These are phyloP conservation scores for Sporisorium exsertum DNA, from an alignment of 1,284 basidiomycete species.

Conservation along the genomic window DNA sequence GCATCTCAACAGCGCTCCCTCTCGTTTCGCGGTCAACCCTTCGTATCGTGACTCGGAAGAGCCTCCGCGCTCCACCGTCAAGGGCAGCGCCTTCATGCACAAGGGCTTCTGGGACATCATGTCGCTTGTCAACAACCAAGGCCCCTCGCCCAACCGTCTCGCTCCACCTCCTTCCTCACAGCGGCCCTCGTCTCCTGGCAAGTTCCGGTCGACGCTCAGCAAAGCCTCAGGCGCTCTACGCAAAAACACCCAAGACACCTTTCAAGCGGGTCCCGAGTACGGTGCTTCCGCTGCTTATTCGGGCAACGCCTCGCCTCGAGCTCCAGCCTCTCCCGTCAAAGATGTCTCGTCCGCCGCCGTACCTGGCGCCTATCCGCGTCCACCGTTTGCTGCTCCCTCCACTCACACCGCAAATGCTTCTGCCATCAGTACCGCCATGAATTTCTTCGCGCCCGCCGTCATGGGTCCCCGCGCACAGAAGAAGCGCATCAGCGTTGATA, in stretches of 20 bases:
- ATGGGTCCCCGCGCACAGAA: conserved; percentile 55
- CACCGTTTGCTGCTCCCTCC: conserved; percentile 28
- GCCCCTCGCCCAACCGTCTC: conserved; percentile 20
- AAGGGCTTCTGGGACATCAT: conserved; percentile 66
- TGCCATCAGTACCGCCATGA: conserved; percentile 38
- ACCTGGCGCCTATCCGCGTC: conserved; percentile 40
- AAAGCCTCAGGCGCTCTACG: conserved; percentile 54
- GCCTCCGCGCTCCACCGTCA: conserved; percentile 32
- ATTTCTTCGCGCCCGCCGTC: conserved; percentile 41
- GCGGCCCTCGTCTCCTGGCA: conserved; percentile 43
- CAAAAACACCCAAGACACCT: conserved; percentile 34
- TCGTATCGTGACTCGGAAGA: conserved; percentile 32
- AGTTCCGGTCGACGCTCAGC: conserved; percentile 52
- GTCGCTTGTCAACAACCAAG: conserved; percentile 60
- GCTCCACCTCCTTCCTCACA: conserved; percentile 33
- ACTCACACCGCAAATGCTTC: conserved; percentile 43
- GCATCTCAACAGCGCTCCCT: conserved; percentile 40
- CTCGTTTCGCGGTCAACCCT: conserved; percentile 37
- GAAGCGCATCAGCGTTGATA: conserved; percentile 65
- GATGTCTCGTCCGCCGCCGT: conserved; percentile 23
- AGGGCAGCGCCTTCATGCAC: conserved; percentile 65
- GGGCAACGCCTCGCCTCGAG: conserved; percentile 18
- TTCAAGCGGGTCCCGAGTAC: conserved; percentile 51
- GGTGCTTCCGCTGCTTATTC: conserved; percentile 10
- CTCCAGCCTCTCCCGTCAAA: conserved; percentile 20